Evolutionary conservation across 257 asterid genomes (phyloP).

Genomic region (Knoxia roxburghii): DNA sequence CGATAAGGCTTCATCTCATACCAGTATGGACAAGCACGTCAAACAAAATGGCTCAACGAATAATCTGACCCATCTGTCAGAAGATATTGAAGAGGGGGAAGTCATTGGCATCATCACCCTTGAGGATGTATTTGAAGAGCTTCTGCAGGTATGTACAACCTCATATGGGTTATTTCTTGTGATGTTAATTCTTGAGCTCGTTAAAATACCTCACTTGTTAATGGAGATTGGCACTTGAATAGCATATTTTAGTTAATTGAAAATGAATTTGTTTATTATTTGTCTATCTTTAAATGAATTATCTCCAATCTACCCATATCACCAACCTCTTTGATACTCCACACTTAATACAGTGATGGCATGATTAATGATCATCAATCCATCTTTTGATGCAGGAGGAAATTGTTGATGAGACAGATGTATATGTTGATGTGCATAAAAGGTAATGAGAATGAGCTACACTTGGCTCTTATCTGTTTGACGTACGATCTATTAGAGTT

Average conservation of each 20-base stretch:
- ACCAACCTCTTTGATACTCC: background rate
- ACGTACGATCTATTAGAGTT: background rate
- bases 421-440: conserved; percentile 84
- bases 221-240: background rate
- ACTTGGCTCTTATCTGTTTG: background rate
- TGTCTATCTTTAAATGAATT: background rate
- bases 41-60: conserved; percentile 38
- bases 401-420: conserved; percentile 97
- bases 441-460: conserved; percentile 36
- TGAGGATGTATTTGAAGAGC: conserved; percentile 98
- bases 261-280: background rate
- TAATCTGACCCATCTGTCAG: conserved; percentile 29
- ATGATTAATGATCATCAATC: background rate
- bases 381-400: conserved; percentile 61
- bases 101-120: conserved; percentile 94
- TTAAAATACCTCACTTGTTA: background rate
- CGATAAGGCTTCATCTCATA: conserved; percentile 37
- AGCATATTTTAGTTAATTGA: background rate
- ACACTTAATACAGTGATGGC: background rate
- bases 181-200: background rate
- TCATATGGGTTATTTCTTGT: background rate
- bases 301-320: background rate
- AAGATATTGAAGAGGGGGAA: conserved; percentile 78
- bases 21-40: conserved; percentile 14
- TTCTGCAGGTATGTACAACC: conserved; percentile 61